Conservation (phyloP, 2,329 filamentous ascomycete species). For the Epicoccum nigrum region DNA sequence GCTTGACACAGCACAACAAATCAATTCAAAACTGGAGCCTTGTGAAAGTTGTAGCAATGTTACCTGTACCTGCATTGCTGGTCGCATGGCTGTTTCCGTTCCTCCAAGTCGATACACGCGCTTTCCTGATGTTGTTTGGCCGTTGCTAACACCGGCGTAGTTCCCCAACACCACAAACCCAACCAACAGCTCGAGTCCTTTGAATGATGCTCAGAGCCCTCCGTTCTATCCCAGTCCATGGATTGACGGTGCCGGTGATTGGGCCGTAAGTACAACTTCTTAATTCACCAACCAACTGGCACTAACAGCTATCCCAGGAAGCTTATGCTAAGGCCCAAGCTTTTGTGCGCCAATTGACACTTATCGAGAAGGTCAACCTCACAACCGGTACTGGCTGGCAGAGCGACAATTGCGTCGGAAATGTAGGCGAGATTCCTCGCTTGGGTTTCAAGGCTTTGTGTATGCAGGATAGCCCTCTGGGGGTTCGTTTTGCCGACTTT, state of each 20-base stretch:
- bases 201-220: constrained; percentile 54
- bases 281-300: neutral
- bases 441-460: constrained; percentile 77
- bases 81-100: constrained; percentile 41
- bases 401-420: constrained; percentile 65
- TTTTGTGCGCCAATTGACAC: constrained; percentile 82
- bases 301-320: constrained; percentile 32
- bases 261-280: constrained; percentile 58
- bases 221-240: constrained; percentile 88
- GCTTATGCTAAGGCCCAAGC: constrained; percentile 77
- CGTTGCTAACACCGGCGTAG: constrained; percentile 41
- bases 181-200: constrained; percentile 30
- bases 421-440: constrained; percentile 71
- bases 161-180: constrained; percentile 35
- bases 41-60: constrained; percentile 37
- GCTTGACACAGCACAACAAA: constrained; percentile 14
- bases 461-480: constrained; percentile 83
- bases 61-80: constrained; percentile 26
- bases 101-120: constrained; percentile 33
- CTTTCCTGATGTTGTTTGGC: constrained; percentile 18
- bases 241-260: constrained; percentile 74
- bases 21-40: constrained; percentile 14
- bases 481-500: constrained; percentile 78
- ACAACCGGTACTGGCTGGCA: constrained; percentile 85
- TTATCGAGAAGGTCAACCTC: constrained; percentile 90